phyloP scores from a whole-genome alignment of 306 rosid species.

The Prunus padus region DNA sequence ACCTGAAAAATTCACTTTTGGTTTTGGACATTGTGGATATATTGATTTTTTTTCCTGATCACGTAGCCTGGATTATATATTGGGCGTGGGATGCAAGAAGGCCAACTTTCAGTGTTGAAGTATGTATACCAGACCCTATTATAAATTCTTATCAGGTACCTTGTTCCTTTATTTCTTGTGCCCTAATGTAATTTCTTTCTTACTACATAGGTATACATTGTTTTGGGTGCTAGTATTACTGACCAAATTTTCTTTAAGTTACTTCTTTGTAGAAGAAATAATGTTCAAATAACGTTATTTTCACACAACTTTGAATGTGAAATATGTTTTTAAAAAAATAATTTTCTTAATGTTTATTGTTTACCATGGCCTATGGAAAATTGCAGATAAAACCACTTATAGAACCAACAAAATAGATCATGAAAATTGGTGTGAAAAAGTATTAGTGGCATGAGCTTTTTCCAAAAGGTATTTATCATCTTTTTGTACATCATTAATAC shows the following conservation, averaged over 20 bases:
- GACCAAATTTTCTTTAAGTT: conserved; percentile 84
- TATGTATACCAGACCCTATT: conserved; percentile 42
- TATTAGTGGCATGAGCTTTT: conserved; percentile 94
- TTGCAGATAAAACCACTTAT: conserved; percentile 96
- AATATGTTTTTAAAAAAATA: not conserved
- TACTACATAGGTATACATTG: conserved; percentile 65
- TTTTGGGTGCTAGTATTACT: conserved; percentile 74
- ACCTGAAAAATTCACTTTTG: not conserved
- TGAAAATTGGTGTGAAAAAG: conserved; percentile 68
- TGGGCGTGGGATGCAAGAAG: conserved; percentile 96
- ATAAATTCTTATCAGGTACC: not conserved
- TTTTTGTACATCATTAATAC: not conserved
- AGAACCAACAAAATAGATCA: conserved; percentile 81
- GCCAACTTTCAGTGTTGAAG: conserved; percentile 83
- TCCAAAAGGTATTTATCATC: conserved; percentile 62
- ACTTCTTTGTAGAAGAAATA: conserved; percentile 41
- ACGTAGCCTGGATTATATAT: conserved; percentile 78
- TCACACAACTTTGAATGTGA: not conserved
- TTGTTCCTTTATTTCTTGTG: conserved; percentile 15
- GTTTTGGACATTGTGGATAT: not conserved
- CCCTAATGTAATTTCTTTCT: conserved; percentile 25
- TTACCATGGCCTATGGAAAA: conserved; percentile 18
- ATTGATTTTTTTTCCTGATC: conserved; percentile 22
- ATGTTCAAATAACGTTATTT: not conserved
- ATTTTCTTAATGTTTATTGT: not conserved